phyloP scores from a whole-genome alignment of 768 basidiomycete genomes.

The Naematelia encephala region DNA sequence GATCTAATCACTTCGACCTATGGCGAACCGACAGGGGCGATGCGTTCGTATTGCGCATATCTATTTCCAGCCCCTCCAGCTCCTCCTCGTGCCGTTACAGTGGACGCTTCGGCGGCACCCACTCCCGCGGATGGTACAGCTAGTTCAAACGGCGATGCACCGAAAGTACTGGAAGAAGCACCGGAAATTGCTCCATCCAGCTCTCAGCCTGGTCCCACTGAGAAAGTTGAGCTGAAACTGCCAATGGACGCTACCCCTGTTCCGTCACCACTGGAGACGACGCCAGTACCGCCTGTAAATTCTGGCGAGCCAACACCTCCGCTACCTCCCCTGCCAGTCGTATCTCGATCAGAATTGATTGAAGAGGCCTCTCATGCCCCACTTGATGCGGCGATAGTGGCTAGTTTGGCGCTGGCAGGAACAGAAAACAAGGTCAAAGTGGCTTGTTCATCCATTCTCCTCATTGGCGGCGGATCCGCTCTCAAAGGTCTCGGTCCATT shows the following conservation, averaged over 20 bases:
- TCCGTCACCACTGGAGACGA: slow-evolving; percentile 1
- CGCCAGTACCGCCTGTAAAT: not conserved
- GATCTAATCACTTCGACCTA: slow-evolving; percentile 51
- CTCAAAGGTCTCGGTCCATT: slow-evolving; percentile 38
- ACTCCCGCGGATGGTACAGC: not conserved
- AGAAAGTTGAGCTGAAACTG: not conserved
- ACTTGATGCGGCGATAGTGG: slow-evolving; percentile 40
- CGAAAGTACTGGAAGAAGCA: not conserved
- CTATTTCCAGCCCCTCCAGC: slow-evolving; percentile 20
- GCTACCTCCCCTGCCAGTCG: not conserved
- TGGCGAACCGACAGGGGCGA: slow-evolving; percentile 51
- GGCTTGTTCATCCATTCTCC: slow-evolving; percentile 29
- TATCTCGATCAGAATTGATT: slow-evolving; percentile 15
- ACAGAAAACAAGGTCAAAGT: slow-evolving; percentile 40
- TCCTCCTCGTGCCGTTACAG: not conserved
- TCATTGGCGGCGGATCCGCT: slow-evolving; percentile 38
- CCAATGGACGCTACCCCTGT: not conserved
- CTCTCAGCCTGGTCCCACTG: not conserved
- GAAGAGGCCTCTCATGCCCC: slow-evolving; percentile 35
- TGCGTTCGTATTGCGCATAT: slow-evolving; percentile 27
- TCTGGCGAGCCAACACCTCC: not conserved
- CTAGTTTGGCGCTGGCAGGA: slow-evolving; percentile 29
- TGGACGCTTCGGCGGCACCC: not conserved
- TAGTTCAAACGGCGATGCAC: not conserved
- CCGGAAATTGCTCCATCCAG: not conserved